Evolutionary conservation across 169 alveolate genomes (phyloP).

Genomic region (Eimeria praecox): DNA sequence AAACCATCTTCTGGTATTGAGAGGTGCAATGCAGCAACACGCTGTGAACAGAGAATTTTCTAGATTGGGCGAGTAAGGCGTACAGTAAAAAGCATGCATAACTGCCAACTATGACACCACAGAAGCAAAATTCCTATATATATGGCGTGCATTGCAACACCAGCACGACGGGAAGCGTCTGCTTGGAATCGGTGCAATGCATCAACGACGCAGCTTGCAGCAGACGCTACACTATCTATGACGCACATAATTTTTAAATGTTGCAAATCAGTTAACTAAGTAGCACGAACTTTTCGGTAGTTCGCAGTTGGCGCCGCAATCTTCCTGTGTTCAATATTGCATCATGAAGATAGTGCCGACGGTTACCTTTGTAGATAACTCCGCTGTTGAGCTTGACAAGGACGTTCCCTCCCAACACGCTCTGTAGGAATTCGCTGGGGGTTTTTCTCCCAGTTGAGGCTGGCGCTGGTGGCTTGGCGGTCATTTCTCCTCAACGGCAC

Average conservation of each 20-base stretch:
- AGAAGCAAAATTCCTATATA: not conserved
- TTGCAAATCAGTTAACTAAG: not conserved
- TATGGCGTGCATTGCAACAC: not conserved
- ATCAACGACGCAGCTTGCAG: not conserved
- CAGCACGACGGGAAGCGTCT: not conserved
- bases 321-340: not conserved
- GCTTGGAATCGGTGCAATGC: not conserved
- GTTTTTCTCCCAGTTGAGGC: constrained; percentile 63
- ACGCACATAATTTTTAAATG: not conserved
- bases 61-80: not conserved
- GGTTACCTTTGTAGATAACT: constrained; percentile 74
- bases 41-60: not conserved
- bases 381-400: constrained; percentile 82
- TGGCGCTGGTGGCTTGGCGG: constrained; percentile 48
- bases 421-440: constrained; percentile 83
- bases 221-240: not conserved
- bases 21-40: too few species aligned
- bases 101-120: too few species aligned
- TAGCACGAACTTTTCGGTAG: not conserved
- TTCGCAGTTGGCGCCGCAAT: not conserved
- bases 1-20: too few species aligned
- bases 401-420: constrained; percentile 76
- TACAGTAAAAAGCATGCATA: not conserved
- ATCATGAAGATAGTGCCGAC: not conserved
- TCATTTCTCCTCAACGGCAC: not conserved